Evolutionary conservation across 768 basidiomycete genomes (phyloP).

Genomic region (Lactarius psammicola): DNA sequence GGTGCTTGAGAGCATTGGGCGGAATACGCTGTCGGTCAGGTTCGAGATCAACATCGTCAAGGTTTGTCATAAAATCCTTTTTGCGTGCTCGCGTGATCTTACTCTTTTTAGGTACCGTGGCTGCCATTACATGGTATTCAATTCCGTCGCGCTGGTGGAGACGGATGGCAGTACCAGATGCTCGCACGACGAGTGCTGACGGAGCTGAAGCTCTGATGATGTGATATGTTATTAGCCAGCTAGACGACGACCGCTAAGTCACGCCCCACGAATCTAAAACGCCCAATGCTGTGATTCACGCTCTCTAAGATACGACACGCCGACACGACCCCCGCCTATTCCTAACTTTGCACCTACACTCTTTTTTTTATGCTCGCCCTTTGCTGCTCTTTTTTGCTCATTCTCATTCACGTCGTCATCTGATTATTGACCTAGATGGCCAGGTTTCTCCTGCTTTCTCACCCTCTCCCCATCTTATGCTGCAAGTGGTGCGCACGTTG

Average conservation of each 20-base stretch:
- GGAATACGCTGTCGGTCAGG: conserved; percentile 80
- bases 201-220: conserved; percentile 71
- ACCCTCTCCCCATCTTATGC: not conserved
- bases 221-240: not conserved
- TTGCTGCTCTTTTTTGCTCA: not conserved
- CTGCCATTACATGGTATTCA: conserved; percentile 93
- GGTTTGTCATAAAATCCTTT: conserved; percentile 42
- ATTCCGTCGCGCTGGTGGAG: conserved; percentile 85
- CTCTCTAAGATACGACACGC: not conserved
- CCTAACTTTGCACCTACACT: not conserved
- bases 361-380: not conserved
- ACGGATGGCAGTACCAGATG: conserved; percentile 98
- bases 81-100: conserved; percentile 33
- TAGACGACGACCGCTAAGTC: not conserved
- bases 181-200: conserved; percentile 84
- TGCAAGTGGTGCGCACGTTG: conserved; percentile 15
- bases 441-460: not conserved
- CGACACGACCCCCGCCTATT: not conserved
- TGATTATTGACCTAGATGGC: not conserved
- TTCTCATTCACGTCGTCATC: not conserved
- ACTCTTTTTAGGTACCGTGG: conserved; percentile 71
- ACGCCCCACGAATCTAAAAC: not conserved
- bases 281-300: not conserved
- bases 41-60: conserved; percentile 99
- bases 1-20: conserved; percentile 69